Conservation (phyloP, 2,329 filamentous ascomycete genomes). For the Curvularia spicifera region DNA sequence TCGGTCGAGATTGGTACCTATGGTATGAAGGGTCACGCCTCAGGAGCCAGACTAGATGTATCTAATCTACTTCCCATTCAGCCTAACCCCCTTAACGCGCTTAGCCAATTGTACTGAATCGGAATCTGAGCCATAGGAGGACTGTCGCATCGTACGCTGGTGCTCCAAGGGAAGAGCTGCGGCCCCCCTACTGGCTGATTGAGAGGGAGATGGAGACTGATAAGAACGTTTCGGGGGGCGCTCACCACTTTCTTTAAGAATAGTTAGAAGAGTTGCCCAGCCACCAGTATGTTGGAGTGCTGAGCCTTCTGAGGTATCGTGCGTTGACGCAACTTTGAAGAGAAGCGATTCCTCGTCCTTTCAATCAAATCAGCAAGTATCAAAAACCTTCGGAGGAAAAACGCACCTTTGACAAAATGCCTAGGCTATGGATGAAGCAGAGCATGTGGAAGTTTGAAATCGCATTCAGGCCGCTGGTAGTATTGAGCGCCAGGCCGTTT, state of each 20-base stretch:
- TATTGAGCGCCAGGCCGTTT: slow-evolving; percentile 60
- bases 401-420: slow-evolving; percentile 80
- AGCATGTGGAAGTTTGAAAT: slow-evolving; percentile 95
- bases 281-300: slow-evolving; percentile 85
- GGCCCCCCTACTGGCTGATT: slow-evolving; percentile 46
- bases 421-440: slow-evolving; percentile 82
- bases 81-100: slow-evolving; percentile 68
- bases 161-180: slow-evolving; percentile 41
- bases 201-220: slow-evolving; percentile 34
- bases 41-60: slow-evolving; percentile 20
- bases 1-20: slow-evolving; percentile 30
- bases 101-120: slow-evolving; percentile 68
- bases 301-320: slow-evolving; percentile 80
- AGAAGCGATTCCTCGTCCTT: slow-evolving; percentile 90
- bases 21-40: slow-evolving; percentile 24
- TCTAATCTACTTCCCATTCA: slow-evolving; percentile 46
- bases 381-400: neutral
- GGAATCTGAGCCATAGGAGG: slow-evolving; percentile 52
- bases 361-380: slow-evolving; percentile 19
- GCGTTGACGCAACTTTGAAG: slow-evolving; percentile 80
- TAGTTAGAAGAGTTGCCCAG: slow-evolving; percentile 92
- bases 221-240: slow-evolving; percentile 76
- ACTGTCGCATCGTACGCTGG: slow-evolving; percentile 31
- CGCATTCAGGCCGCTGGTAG: slow-evolving; percentile 68
- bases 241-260: slow-evolving; percentile 97